These are phyloP conservation scores for Amoeboaphelidium protococcarum DNA, from an alignment of 371 early-diverging fungal species.

Conservation along the genomic window DNA sequence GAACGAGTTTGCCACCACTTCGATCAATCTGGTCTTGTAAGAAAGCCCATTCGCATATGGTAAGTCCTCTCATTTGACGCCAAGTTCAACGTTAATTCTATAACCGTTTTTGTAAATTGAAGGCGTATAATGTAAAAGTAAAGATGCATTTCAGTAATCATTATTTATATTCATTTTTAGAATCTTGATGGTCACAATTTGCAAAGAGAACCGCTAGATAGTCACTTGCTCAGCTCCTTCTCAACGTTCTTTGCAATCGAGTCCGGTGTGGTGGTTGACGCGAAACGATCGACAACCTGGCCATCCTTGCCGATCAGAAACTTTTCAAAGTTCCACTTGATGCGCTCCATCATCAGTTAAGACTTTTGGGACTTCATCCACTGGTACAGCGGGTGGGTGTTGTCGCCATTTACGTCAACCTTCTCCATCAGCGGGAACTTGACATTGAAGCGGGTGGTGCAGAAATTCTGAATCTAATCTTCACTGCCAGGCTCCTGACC, in stretches of 20 bases:
- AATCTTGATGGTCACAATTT: no score
- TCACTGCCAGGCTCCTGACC: slow-evolving; percentile 39
- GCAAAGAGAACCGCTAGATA: no score
- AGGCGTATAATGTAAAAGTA: no score
- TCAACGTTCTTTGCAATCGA: slow-evolving; percentile 23
- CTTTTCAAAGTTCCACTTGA: slow-evolving; percentile 24
- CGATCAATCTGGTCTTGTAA: no score
- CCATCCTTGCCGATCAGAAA: slow-evolving; percentile 45
- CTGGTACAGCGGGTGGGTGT: slow-evolving; percentile 10
- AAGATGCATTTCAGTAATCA: no score
- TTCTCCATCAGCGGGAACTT: slow-evolving; percentile 10
- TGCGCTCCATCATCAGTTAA: slow-evolving; percentile 4
- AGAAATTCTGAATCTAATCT: slow-evolving; percentile 10
- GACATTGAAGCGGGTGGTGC: neutral
- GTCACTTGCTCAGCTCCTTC: slow-evolving; percentile 11
- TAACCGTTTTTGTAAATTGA: no score
- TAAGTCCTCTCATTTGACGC: no score
- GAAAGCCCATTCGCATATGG: no score
- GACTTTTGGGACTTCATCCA: neutral
- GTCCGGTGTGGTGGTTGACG: slow-evolving; percentile 24
- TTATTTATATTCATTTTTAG: no score
- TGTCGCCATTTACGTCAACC: slow-evolving; percentile 12
- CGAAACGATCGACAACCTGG: slow-evolving; percentile 29
- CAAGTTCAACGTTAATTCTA: no score
- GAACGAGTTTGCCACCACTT: no score